Percentiles rank a stretch among this genome's conserved stretches.
Evolutionary conservation across 140 eudicot genomes (phyloP).

Genomic region (Anethum foeniculum): DNA sequence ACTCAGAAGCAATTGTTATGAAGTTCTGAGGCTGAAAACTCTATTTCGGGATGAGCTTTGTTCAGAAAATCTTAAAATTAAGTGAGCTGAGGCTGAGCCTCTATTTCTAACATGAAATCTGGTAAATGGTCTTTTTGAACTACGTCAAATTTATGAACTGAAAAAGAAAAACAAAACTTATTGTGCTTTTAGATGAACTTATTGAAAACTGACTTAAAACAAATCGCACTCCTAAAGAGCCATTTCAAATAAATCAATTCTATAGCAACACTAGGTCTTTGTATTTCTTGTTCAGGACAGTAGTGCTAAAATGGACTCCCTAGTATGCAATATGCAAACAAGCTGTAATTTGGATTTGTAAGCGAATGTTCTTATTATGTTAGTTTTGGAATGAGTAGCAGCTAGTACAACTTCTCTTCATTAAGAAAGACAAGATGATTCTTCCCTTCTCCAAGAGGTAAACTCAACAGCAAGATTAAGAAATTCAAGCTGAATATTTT

Average conservation of each 20-base stretch:
- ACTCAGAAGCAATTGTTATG: background rate
- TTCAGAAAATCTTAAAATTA: background rate
- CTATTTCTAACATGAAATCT: background rate
- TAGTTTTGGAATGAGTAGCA: conserved; percentile 4
- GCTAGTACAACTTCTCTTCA: background rate
- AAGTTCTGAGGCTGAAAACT: background rate
- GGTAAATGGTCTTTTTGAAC: background rate
- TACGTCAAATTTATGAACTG: background rate
- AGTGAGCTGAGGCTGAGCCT: background rate
- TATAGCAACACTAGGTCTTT: too few species aligned
- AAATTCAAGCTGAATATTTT: conserved; percentile 38
- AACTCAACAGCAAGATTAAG: conserved; percentile 22
- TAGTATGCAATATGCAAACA: background rate
- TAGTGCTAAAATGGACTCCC: background rate
- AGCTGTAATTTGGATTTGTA: background rate
- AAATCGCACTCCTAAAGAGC: background rate
- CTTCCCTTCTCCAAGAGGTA: conserved; percentile 32
- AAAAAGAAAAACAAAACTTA: too few species aligned
- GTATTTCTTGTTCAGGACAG: background rate
- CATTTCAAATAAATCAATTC: too few species aligned
- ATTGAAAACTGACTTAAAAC: too few species aligned
- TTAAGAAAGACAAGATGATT: background rate
- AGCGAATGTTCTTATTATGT: background rate
- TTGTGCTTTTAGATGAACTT: too few species aligned
- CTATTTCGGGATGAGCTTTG: background rate